Evolutionary conservation across 805 yeast species (phyloP).

Genomic region (Suhomyces prunicola): DNA sequence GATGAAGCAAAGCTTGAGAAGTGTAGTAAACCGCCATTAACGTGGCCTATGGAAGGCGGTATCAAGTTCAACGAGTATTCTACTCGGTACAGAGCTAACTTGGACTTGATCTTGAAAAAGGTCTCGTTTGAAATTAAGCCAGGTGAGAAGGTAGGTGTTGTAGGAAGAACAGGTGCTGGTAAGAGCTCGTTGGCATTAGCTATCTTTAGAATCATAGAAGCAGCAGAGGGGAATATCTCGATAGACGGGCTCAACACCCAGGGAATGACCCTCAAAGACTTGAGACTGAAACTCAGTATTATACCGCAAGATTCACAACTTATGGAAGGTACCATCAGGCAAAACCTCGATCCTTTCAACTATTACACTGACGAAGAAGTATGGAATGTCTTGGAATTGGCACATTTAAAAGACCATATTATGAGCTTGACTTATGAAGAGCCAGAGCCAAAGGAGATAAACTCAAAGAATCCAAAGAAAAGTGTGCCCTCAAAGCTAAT

Average conservation of each 20-base stretch:
- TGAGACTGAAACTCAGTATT: constrained; percentile 22
- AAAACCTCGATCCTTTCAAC: constrained; percentile 25
- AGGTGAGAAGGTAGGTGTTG: constrained; percentile 26
- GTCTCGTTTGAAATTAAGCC: constrained; percentile 13
- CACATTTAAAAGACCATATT: constrained; percentile 17
- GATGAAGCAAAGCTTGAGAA: constrained; percentile 64
- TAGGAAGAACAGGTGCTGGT: constrained; percentile 28
- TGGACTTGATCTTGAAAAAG: constrained; percentile 17
- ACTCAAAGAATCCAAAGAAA: background rate
- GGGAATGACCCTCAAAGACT: constrained; percentile 15
- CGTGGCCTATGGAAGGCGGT: constrained; percentile 78
- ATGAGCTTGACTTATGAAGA: constrained; percentile 9
- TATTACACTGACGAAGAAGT: constrained; percentile 19
- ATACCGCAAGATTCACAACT: constrained; percentile 28
- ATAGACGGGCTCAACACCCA: constrained; percentile 18
- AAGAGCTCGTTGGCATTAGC: constrained; percentile 25
- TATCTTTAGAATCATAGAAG: constrained; percentile 22
- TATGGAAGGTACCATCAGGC: constrained; percentile 22
- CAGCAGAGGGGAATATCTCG: constrained; percentile 15
- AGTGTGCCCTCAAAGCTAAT: constrained; percentile 16
- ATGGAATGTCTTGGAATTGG: constrained; percentile 21
- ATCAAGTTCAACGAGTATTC: constrained; percentile 48
- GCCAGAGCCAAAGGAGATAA: background rate
- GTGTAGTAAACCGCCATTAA: constrained; percentile 59
- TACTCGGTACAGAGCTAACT: constrained; percentile 19